Evolutionary conservation across 2,329 filamentous ascomycete species (phyloP).

Genomic region (Claviceps digitariae): DNA sequence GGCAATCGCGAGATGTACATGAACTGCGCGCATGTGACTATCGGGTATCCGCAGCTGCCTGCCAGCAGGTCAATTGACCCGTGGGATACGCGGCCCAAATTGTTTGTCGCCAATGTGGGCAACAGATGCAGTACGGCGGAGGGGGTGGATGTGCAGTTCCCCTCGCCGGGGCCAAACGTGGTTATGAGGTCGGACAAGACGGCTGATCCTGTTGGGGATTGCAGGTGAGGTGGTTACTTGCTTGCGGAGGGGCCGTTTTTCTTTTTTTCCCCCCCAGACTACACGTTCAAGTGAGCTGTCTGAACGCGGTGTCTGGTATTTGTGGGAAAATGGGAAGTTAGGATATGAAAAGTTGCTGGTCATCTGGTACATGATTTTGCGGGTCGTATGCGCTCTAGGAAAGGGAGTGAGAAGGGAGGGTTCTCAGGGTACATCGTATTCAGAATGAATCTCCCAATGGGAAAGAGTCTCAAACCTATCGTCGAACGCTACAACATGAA

Average conservation of each 20-base stretch:
- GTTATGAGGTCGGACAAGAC: constrained; percentile 22
- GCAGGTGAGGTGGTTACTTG: not conserved
- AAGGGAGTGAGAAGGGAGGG: no score
- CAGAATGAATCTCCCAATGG: no score
- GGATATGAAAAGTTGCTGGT: no score
- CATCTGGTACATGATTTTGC: no score
- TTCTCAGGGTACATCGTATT: no score
- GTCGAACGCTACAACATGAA: no score
- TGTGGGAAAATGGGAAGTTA: no score
- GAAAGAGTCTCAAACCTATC: no score
- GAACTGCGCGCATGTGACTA: constrained; percentile 57
- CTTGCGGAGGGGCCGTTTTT: not conserved
- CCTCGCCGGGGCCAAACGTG: constrained; percentile 47
- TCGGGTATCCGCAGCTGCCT: not conserved
- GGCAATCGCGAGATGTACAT: constrained; percentile 80
- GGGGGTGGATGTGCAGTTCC: constrained; percentile 47
- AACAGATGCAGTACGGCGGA: constrained; percentile 46
- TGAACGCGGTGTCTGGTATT: no score
- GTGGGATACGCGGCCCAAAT: constrained; percentile 45
- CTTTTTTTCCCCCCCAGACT: no score
- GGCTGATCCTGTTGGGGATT: constrained; percentile 20
- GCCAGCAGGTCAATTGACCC: constrained; percentile 14
- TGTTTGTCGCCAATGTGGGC: constrained; percentile 59
- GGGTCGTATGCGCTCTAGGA: no score
- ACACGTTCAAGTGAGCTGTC: no score